A percentile compares a stretch with the other conserved stretches of the same genome.
Evolutionary conservation across 805 yeast species (phyloP).

Genomic region (Priceomyces castillae): DNA sequence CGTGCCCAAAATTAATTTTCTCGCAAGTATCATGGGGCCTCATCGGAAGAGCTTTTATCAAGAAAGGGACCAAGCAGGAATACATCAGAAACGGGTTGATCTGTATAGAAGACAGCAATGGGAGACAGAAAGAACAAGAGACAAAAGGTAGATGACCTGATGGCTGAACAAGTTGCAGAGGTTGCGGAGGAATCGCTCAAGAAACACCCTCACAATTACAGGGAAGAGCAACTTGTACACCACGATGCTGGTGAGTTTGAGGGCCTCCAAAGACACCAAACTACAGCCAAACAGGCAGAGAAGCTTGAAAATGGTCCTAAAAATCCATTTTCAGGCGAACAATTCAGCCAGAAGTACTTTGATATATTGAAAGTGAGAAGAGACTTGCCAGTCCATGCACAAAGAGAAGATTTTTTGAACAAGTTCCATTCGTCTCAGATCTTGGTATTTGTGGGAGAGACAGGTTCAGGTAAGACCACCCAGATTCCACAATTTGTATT

Average conservation of each 20-base stretch:
- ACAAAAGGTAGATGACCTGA: conserved; percentile 49
- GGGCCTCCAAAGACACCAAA: conserved; percentile 53
- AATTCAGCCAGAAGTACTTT: conserved; percentile 63
- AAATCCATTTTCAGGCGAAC: conserved; percentile 79
- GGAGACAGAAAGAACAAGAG: conserved; percentile 45
- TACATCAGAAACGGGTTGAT: neutral
- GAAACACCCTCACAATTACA: conserved; percentile 46
- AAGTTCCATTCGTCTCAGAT: conserved; percentile 86
- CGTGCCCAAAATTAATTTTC: neutral
- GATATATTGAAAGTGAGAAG: conserved; percentile 77
- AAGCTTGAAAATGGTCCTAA: conserved; percentile 52
- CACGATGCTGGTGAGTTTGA: conserved; percentile 69
- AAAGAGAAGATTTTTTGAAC: conserved; percentile 81
- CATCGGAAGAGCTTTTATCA: neutral
- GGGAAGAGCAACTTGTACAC: conserved; percentile 38
- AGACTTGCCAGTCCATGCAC: conserved; percentile 90
- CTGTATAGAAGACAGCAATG: conserved; percentile 6
- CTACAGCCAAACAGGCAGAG: conserved; percentile 64
- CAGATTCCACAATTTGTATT: conserved; percentile 96
- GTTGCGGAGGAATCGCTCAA: conserved; percentile 55
- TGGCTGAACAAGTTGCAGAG: conserved; percentile 66
- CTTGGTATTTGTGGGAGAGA: conserved; percentile 98
- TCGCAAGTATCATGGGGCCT: neutral
- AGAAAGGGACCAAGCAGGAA: neutral
- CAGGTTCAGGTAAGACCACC: conserved; percentile 98